Evolutionary conservation across 202 grass and related monocot genomes (phyloP), one percentile per base, ranked within the genome.

Genomic region (Carex arenaria): DNA sequence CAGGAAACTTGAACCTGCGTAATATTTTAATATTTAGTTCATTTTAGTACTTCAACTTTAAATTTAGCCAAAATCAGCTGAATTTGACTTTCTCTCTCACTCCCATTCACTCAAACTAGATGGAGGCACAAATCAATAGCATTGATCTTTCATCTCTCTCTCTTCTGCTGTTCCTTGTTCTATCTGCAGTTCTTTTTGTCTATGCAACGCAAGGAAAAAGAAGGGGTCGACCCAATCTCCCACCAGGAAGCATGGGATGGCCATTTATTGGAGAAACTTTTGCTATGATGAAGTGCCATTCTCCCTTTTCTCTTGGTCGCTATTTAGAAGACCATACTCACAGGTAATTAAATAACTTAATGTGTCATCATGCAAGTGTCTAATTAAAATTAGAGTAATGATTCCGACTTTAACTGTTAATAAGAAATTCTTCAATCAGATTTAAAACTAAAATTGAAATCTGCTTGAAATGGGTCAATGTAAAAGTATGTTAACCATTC

Each of bases 171-270:
- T 31, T 80, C 30, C 13, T 80, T 62, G n/a, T 43, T 42, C 5
- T 80, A 14, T 14, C 59, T 45, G 31, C 28, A 4, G 13, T 80
- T n/a, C 0, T 36, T 62, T 2, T 80, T 45, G 10, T 80, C 11
- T 26, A 22, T 23, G 32, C 26, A 42, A 81, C 28, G 13, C 36
- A 64, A 30, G 79, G 38, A 7, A 66, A 81, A 45, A 65, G 78
- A 51, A 81, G 17, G 18, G 45, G 18, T 66, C 20, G 10, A 3
- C 43, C 70, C 8, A 74, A 82, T 53, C 30, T 63, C 12, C 88
- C 91, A n/a, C 79, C 34, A 32, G 91, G 91, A 32, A 93, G 65
- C 83, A 87, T 89, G 66, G 91, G 91, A 3, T 93, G 89, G 91
- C 91, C 86, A 14, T 76, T 90, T 64, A 13, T 93, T 7, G 88